Percentiles rank a stretch among this genome's conserved stretches.
Conservation (phyloP, 768 basidiomycete genomes). For the Inosperma sp. region DNA sequence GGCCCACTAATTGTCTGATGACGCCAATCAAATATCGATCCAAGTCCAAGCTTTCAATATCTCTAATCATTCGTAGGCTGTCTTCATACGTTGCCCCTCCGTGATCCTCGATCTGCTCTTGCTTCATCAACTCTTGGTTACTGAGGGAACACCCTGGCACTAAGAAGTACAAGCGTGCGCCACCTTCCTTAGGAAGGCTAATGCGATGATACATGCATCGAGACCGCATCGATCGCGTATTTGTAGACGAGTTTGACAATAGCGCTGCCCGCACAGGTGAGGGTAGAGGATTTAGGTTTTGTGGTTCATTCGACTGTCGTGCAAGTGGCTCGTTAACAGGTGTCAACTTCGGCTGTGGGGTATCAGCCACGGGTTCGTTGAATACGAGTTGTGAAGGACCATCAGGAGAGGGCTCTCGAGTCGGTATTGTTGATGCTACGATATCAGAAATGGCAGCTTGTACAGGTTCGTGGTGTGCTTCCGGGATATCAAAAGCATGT, state of each 20-base stretch:
- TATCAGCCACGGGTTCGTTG: too few species aligned
- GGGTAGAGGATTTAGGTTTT: constrained; percentile 2
- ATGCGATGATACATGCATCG: constrained; percentile 69
- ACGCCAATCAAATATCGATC: constrained; percentile 50
- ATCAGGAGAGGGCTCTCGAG: too few species aligned
- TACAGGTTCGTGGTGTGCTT: too few species aligned
- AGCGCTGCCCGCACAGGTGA: constrained; percentile 12
- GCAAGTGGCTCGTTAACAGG: too few species aligned
- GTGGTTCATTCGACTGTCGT: too few species aligned
- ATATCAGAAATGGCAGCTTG: too few species aligned
- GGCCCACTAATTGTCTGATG: constrained; percentile 57
- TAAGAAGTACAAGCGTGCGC: constrained; percentile 54
- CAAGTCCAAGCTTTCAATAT: constrained; percentile 49
- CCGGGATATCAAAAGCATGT: too few species aligned
- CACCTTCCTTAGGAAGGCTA: constrained; percentile 52
- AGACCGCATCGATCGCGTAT: constrained; percentile 58
- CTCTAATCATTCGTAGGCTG: constrained; percentile 40
- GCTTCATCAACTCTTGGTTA: constrained; percentile 51
- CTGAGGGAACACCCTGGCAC: constrained; percentile 66
- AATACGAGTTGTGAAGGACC: too few species aligned
- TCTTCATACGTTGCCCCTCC: constrained; percentile 54
- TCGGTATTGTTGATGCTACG: too few species aligned
- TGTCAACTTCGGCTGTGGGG: too few species aligned
- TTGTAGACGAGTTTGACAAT: constrained; percentile 17
- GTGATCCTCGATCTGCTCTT: constrained; percentile 58